A percentile compares a stretch with the other conserved stretches of the same genome.
phyloP scores from a whole-genome alignment of 305 asterid genomes.

The Solanum hybrid region DNA sequence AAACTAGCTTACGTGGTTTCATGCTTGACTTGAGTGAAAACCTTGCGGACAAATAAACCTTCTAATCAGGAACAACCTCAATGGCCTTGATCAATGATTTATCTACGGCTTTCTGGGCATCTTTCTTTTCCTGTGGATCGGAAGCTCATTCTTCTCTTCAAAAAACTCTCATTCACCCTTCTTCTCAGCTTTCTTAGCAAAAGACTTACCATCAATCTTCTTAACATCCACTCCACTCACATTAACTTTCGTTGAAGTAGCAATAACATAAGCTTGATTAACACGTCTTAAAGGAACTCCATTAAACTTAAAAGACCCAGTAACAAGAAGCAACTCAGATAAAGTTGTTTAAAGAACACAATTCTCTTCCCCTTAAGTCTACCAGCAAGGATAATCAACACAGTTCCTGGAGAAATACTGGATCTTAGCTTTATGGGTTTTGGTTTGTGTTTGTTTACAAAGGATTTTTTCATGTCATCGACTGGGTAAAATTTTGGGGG shows the following conservation, averaged over 20 bases:
- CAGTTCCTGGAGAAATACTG: constrained; percentile 32
- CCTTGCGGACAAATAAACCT: no score
- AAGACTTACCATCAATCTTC: constrained; percentile 55
- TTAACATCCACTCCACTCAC: constrained; percentile 34
- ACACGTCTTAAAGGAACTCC: constrained; percentile 11
- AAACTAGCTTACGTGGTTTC: no score
- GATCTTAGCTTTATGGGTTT: constrained; percentile 31
- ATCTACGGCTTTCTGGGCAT: no score
- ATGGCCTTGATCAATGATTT: no score
- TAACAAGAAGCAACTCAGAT: constrained; percentile 35
- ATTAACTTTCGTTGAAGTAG: constrained; percentile 34
- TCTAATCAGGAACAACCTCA: no score
- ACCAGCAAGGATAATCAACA: constrained; percentile 32
- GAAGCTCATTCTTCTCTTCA: constrained; percentile 15
- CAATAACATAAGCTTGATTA: constrained; percentile 19
- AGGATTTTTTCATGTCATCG: constrained; percentile 21
- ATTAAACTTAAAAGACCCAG: constrained; percentile 8
- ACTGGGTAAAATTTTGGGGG: constrained; percentile 19
- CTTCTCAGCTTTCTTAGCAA: constrained; percentile 43
- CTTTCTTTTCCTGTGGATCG: no score
- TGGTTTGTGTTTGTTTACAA: constrained; percentile 16
- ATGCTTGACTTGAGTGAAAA: no score
- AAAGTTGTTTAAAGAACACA: constrained; percentile 39
- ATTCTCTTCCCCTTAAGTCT: constrained; percentile 44
- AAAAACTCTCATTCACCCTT: constrained; percentile 53